phyloP scores from a whole-genome alignment of 352 stramenopile genomes.

The Albugo candida region DNA sequence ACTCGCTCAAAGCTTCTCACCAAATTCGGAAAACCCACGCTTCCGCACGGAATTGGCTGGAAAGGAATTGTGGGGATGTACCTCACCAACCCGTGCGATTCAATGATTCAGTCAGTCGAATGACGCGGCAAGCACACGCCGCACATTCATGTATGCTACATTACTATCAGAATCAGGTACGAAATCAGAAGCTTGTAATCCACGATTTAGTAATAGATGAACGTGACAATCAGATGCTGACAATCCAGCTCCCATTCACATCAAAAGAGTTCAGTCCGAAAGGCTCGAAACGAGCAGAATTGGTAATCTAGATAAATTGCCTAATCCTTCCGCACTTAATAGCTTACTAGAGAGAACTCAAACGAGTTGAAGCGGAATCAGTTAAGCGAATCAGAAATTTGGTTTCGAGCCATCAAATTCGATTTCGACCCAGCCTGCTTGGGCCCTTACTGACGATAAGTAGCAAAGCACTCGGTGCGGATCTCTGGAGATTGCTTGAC shows the following conservation, averaged over 20 bases:
- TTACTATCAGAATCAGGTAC: too few relatives aligned
- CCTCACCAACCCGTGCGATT: conserved; percentile 16
- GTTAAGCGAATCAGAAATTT: conserved; percentile 27
- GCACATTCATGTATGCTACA: conserved; percentile 11
- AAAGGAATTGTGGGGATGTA: conserved; percentile 41
- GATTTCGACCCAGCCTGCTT: conserved; percentile 52
- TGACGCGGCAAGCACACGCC: conserved; percentile 47
- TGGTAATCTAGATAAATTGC: too few relatives aligned
- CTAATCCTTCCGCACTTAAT: too few relatives aligned
- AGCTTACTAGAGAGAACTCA: conserved; percentile 16
- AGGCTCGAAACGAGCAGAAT: too few relatives aligned
- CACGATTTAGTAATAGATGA: too few relatives aligned
- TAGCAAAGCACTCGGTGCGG: conserved; percentile 25
- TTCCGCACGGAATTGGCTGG: conserved; percentile 29
- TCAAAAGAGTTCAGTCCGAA: too few relatives aligned
- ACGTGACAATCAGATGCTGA: too few relatives aligned
- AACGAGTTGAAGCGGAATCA: conserved; percentile 21
- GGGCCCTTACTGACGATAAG: conserved; percentile 28
- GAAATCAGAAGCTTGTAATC: too few relatives aligned
- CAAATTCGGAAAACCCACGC: not conserved
- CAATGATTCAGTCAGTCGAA: conserved; percentile 33
- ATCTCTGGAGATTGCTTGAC: not conserved
- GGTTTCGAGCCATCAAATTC: conserved; percentile 18
- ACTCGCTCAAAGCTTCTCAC: not conserved
- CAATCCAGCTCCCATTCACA: too few relatives aligned